Evolutionary conservation across 495 filamentous ascomycete species (phyloP), one percentile per base, ranked within the genome.

Genomic region (Penicillium cosmopolitanum): DNA sequence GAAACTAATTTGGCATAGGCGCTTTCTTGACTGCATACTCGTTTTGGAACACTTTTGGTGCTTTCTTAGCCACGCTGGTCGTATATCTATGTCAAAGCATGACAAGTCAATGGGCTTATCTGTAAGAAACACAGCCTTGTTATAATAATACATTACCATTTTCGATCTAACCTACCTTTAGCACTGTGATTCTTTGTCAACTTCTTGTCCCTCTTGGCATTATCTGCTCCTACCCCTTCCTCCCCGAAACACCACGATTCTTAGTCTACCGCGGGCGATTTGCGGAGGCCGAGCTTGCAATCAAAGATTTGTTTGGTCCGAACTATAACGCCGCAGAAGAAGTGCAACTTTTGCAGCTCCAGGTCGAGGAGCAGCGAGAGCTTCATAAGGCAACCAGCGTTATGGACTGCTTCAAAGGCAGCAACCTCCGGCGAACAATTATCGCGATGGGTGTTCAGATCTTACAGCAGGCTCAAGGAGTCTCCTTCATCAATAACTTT

Each of bases 191-290:
- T 21, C 23, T 53, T 12, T 40, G 46, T n/a, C 59, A 61, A 44
- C 53, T 61, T 15, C 13, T 85, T 33, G 69, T 85, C 1, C 84
- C 84, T 1, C 64, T 71, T 10, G 66, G 85, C 58, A 57, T 86
- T 43, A 58, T 75, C 18, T 62, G 81, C 42, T 75, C 73, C 10
- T 57, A 85, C 1, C 76, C 83, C 67, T 85, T 87, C 68, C 78
- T 87, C 46, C 84, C 85, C 6, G 85, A 87, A 62, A 82, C 81
- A 15, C 85, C 85, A 0, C 79, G 85, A 28, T 88, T 83, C 82
- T 73, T 88, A 31, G 72, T 85, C 46, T 73, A 76, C 47, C 68
- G 74, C 40, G 80, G 79, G 4, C 72, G 74, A 19, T 62, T 73
- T 18, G 81, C 79, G 6, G 70, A 82, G 48, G 85, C 82, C 11